Base-by-base conservation (phyloP, 2,329 filamentous ascomycete species). In the Sarocladium oryzae region DNA sequence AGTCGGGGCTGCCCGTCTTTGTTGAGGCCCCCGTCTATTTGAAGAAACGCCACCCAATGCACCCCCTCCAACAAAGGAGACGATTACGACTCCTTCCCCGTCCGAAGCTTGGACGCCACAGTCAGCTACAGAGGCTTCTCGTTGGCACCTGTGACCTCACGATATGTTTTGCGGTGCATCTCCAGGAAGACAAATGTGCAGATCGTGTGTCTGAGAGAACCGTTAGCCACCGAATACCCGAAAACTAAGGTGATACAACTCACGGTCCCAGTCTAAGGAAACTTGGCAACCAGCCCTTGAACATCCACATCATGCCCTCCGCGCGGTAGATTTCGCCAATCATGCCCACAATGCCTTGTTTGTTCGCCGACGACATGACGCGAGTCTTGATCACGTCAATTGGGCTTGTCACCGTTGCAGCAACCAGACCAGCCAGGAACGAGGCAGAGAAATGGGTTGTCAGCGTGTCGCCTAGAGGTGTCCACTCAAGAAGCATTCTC, bases 361-460 rank as follows among this genome's bases (percentile, higher is more conserved):
- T 66, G 37, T 71, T 66, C 46, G 69, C 69, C 21, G 84, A 79
- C 55, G 84, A 86, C 89, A 95, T 95, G 61, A 95, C 81, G 21
- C 88, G 77, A 9, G 89, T 95, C 76, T 95, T 95, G 70, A 95
- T 84, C 26, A 95, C 89, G 66, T 95, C 89, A 49, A 95, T 84
- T 0, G 89, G 89, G 52, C 84, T 89, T 57, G 88, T 93, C 11
- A 92, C 79, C 0, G 89, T 93, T 1, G 89, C 92, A 4, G 89
- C 89, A 6, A 90, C 85, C 54, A 95, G 83, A 9, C 89, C 89
- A 1, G 88, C 88, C 54, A 91, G 69, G 60, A 93, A 83, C 0
- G 82, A 88, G 2, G 89, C 85, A 0, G 81, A 78, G 61, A 95
- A 89, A 66, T 95, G 89, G 13, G 88, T 89, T 6, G 77, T 76